Conservation (phyloP, 371 early-diverging fungal species). For the Blakeslea trispora region DNA sequence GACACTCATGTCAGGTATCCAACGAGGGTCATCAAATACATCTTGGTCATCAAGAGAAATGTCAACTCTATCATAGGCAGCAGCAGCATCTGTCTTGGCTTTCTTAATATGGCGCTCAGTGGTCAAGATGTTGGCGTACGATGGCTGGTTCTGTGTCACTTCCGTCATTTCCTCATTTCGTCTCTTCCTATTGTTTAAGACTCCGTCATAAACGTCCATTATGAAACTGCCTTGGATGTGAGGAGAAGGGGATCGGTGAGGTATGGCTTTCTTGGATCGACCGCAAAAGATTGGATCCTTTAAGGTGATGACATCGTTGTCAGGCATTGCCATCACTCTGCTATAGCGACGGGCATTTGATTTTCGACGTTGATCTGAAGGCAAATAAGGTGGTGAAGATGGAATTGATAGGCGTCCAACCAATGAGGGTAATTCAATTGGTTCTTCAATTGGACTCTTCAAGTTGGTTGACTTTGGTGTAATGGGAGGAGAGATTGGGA, state of each 20-base stretch:
- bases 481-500: constrained; percentile 29
- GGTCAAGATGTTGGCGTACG: constrained; percentile 10
- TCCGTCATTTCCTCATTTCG: constrained; percentile 22
- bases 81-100: constrained; percentile 36
- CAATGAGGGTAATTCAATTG: constrained; percentile 1
- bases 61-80: constrained; percentile 31
- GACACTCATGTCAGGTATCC: constrained; percentile 33
- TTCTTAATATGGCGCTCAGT: constrained; percentile 28
- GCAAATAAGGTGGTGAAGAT: constrained; percentile 7
- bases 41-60: constrained; percentile 21
- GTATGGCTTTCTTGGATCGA: constrained; percentile 19
- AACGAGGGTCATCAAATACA: constrained; percentile 23
- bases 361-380: constrained; percentile 30
- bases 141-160: constrained; percentile 24
- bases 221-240: constrained; percentile 19
- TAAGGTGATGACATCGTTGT: constrained; percentile 8
- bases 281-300: constrained; percentile 6
- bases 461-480: constrained; percentile 23
- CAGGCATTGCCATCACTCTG: constrained; percentile 18
- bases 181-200: constrained; percentile 15
- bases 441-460: constrained; percentile 6
- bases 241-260: constrained; percentile 21
- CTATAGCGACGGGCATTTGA: constrained; percentile 19
- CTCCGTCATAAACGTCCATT: constrained; percentile 19
- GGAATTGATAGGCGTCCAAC: constrained; percentile 3